phyloP scores from a whole-genome alignment of 306 rosid species.

The Elaeagnus macrophylla region DNA sequence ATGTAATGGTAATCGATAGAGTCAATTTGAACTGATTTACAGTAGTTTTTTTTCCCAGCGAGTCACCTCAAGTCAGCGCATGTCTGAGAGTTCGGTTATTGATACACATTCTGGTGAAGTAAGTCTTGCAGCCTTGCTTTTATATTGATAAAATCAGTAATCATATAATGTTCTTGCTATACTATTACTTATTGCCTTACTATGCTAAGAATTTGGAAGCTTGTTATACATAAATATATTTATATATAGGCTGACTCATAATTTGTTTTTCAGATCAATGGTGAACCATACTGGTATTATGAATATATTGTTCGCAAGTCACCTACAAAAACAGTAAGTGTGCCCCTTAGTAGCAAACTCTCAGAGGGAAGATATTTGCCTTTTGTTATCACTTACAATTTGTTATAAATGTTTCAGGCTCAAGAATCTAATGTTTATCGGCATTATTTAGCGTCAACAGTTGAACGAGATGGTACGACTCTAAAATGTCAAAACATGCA shows the following conservation, averaged over 20 bases:
- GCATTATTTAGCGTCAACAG: slow-evolving; percentile 76
- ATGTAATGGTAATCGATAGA: neutral
- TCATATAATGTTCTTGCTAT: neutral
- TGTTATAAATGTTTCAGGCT: slow-evolving; percentile 38
- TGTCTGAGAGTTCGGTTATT: slow-evolving; percentile 90
- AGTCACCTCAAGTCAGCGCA: slow-evolving; percentile 84
- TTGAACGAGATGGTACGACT: slow-evolving; percentile 78
- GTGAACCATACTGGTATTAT: slow-evolving; percentile 77
- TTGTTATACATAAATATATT: slow-evolving; percentile 10
- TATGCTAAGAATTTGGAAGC: neutral
- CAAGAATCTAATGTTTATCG: slow-evolving; percentile 51
- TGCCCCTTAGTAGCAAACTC: slow-evolving; percentile 2
- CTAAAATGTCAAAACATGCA: slow-evolving; percentile 9
- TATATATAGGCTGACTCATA: slow-evolving; percentile 16
- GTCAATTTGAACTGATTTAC: slow-evolving; percentile 17
- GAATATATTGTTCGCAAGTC: slow-evolving; percentile 95
- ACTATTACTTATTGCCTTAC: neutral
- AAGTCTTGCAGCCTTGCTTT: slow-evolving; percentile 26
- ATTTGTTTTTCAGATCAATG: slow-evolving; percentile 58
- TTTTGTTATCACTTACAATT: slow-evolving; percentile 17
- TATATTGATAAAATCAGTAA: neutral
- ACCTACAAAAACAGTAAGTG: slow-evolving; percentile 56
- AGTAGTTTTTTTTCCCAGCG: slow-evolving; percentile 52
- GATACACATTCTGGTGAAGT: slow-evolving; percentile 75
- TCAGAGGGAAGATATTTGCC: slow-evolving; percentile 4